Conservation (phyloP, 768 basidiomycete species). For the Scleroderma citrinum region DNA sequence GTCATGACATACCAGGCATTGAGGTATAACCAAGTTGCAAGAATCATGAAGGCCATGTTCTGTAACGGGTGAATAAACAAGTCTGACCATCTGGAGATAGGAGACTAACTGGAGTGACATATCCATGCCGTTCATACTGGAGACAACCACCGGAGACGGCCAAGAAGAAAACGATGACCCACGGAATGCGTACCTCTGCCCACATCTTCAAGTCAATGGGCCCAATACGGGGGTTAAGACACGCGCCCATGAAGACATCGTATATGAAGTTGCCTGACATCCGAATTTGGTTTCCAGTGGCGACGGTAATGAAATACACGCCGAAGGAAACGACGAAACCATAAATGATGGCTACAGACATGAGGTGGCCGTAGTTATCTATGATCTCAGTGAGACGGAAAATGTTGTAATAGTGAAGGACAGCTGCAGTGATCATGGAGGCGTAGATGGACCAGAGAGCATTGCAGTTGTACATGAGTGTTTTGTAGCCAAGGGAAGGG, state of each 20-base stretch:
- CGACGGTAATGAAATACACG: constrained; percentile 74
- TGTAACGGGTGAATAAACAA: constrained; percentile 22
- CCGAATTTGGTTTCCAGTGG: constrained; percentile 74
- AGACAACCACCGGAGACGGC: constrained; percentile 90
- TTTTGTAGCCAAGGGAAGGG: constrained; percentile 88
- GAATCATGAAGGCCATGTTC: constrained; percentile 97
- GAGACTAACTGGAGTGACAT: constrained; percentile 76
- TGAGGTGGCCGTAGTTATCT: constrained; percentile 92
- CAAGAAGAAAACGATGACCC: constrained; percentile 93
- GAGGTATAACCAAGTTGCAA: constrained; percentile 94
- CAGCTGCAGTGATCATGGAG: constrained; percentile 68
- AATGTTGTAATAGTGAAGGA: constrained; percentile 70
- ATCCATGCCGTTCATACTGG: constrained; percentile 89
- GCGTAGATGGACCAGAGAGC: constrained; percentile 80
- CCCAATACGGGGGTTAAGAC: constrained; percentile 89
- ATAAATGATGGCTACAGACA: constrained; percentile 92
- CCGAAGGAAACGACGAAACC: constrained; percentile 78
- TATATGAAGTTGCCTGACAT: constrained; percentile 96
- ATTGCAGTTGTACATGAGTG: constrained; percentile 95
- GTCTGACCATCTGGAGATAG: not conserved
- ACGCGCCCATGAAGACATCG: constrained; percentile 95
- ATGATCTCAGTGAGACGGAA: constrained; percentile 94
- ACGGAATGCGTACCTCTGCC: constrained; percentile 94
- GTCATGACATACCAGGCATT: constrained; percentile 71
- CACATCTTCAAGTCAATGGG: constrained; percentile 97